Evolutionary conservation across 345 rosid genomes (phyloP).

Genomic region (Gynandropsis gynandra): DNA sequence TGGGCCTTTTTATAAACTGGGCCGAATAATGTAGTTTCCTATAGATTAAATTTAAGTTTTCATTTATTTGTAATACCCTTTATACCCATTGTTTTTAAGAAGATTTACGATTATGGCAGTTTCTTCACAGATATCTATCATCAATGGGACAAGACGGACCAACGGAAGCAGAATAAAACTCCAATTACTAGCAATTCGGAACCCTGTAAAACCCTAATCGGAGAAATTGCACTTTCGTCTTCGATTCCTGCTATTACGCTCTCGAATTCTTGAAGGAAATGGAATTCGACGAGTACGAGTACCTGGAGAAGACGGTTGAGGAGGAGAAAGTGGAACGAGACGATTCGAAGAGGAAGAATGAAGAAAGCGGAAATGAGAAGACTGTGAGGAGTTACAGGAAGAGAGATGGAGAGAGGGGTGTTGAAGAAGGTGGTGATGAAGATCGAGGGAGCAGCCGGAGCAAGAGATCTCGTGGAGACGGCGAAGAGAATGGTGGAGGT

Average conservation of each 20-base stretch:
- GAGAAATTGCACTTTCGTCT: slow-evolving; percentile 5
- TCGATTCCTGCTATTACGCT: background rate
- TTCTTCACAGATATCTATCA: too few relatives aligned
- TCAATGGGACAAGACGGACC: too few relatives aligned
- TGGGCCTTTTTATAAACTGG: too few relatives aligned
- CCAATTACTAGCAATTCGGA: slow-evolving; percentile 11
- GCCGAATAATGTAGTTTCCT: too few relatives aligned
- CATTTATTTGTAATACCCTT: too few relatives aligned
- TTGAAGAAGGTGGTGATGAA: too few relatives aligned
- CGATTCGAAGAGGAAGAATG: slow-evolving; percentile 38
- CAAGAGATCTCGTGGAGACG: slow-evolving; percentile 55
- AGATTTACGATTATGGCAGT: too few relatives aligned
- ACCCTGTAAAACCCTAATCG: slow-evolving; percentile 24
- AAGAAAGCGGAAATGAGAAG: slow-evolving; percentile 40
- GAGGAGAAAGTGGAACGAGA: slow-evolving; percentile 39
- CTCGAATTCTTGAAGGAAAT: slow-evolving; percentile 17
- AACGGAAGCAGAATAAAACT: too few relatives aligned
- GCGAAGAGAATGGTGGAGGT: slow-evolving; percentile 44
- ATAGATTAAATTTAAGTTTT: too few relatives aligned
- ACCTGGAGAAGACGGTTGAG: slow-evolving; percentile 85
- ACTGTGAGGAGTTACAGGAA: slow-evolving; percentile 67
- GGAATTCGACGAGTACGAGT: slow-evolving; percentile 96
- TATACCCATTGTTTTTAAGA: too few relatives aligned
- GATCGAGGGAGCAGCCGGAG: slow-evolving; percentile 38
- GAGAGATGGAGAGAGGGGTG: slow-evolving; percentile 44